Conservation (phyloP, 345 rosid genomes). For the Sonneratia caseolaris region DNA sequence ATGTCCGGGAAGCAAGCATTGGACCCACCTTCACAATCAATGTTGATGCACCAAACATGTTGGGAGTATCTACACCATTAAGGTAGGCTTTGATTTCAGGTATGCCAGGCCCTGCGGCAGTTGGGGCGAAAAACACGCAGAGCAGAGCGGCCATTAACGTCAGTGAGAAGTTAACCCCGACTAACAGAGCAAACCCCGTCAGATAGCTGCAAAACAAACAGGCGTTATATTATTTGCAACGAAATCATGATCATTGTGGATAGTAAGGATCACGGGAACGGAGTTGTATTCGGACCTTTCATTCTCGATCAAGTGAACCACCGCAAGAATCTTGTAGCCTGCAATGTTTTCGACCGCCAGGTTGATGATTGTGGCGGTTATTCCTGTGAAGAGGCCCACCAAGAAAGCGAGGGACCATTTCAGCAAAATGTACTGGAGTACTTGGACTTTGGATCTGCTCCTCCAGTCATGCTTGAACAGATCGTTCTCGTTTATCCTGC, state of each 20-base stretch:
- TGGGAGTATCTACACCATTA: slow-evolving; percentile 87
- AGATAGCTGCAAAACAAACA: slow-evolving; percentile 41
- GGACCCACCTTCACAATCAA: slow-evolving; percentile 67
- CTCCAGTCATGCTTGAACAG: slow-evolving; percentile 96
- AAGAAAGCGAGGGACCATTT: slow-evolving; percentile 80
- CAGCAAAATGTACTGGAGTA: slow-evolving; percentile 66
- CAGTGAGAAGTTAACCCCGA: slow-evolving; percentile 52
- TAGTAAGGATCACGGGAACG: background rate
- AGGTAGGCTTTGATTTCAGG: slow-evolving; percentile 97
- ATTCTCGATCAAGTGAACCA: slow-evolving; percentile 42
- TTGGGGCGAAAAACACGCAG: slow-evolving; percentile 79
- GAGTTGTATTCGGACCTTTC: slow-evolving; percentile 31
- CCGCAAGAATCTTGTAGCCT: slow-evolving; percentile 80
- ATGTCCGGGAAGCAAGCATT: background rate
- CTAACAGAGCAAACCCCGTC: slow-evolving; percentile 40
- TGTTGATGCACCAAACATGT: slow-evolving; percentile 73
- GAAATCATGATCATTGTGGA: background rate
- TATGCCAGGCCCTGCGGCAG: slow-evolving; percentile 94
- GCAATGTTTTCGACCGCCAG: slow-evolving; percentile 86
- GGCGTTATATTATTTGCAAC: background rate
- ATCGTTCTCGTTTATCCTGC: slow-evolving; percentile 89
- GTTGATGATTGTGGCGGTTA: slow-evolving; percentile 77
- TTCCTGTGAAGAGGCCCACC: slow-evolving; percentile 75
- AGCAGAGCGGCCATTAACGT: slow-evolving; percentile 59
- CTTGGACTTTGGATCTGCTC: slow-evolving; percentile 71